phyloP scores from a whole-genome alignment of 805 yeast species.

The Pichia rugopelliculosa region DNA sequence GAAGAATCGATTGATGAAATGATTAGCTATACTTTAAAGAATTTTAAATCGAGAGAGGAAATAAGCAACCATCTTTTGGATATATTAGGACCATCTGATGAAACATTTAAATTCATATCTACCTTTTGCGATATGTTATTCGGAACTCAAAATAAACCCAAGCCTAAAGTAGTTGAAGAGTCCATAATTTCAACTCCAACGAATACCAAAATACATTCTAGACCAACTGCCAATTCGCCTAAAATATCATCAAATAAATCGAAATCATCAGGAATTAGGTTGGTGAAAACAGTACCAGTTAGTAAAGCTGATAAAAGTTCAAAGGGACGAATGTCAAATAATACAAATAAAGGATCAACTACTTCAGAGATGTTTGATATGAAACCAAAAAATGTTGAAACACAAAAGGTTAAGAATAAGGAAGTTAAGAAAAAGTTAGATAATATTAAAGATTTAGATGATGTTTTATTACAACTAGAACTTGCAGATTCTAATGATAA shows the following conservation, averaged over 20 bases:
- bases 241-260: constrained; percentile 3
- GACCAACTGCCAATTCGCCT: not conserved
- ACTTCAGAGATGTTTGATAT: constrained; percentile 41
- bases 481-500: constrained; percentile 15
- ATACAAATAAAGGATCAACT: constrained; percentile 27
- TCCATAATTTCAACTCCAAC: constrained; percentile 1
- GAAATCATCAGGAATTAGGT: constrained; percentile 6
- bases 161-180: not conserved
- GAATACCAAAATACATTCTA: not conserved
- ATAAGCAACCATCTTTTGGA: constrained; percentile 47
- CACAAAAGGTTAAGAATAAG: constrained; percentile 17
- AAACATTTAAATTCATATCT: constrained; percentile 39
- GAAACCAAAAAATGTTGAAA: constrained; percentile 24
- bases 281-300: not conserved
- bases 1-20: constrained; percentile 47
- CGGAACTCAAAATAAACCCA: constrained; percentile 17
- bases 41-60: constrained; percentile 38
- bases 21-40: constrained; percentile 42
- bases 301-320: not conserved
- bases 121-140: constrained; percentile 35
- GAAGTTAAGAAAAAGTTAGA: constrained; percentile 40
- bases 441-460: constrained; percentile 42
- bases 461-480: constrained; percentile 40
- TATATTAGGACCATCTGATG: constrained; percentile 51
- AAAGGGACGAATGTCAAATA: constrained; percentile 13